phyloP scores from a whole-genome alignment of 441 rosid genomes.

The Adansonia grandidieri region DNA sequence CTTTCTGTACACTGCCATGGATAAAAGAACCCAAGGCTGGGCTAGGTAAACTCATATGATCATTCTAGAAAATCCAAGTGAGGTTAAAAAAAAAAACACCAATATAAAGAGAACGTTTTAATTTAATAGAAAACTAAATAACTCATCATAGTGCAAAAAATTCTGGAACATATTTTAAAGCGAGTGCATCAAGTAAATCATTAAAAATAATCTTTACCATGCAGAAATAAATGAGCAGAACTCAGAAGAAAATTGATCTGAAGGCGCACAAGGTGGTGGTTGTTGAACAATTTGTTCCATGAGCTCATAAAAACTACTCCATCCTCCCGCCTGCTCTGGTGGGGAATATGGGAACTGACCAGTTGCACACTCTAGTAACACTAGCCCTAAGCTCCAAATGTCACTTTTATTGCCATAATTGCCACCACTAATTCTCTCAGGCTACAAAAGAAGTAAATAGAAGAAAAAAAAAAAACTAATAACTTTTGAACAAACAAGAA shows the following conservation, averaged over 20 bases:
- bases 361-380: constrained; percentile 87
- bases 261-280: constrained; percentile 71
- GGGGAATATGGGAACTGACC: constrained; percentile 85
- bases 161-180: neutral
- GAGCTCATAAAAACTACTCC: constrained; percentile 80
- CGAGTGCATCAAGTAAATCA: neutral
- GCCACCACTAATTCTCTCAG: constrained; percentile 83
- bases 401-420: constrained; percentile 73
- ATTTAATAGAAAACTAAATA: neutral
- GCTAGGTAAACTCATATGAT: constrained; percentile 23
- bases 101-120: neutral
- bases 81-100: neutral
- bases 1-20: constrained; percentile 75
- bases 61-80: constrained; percentile 10
- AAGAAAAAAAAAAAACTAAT: neutral
- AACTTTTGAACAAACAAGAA: neutral
- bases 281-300: constrained; percentile 86
- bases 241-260: constrained; percentile 73
- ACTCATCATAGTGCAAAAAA: neutral
- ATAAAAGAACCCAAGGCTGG: constrained; percentile 29
- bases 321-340: constrained; percentile 62
- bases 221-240: constrained; percentile 86
- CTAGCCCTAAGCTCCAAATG: constrained; percentile 95
- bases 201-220: constrained; percentile 57
- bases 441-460: constrained; percentile 44